phyloP scores from a whole-genome alignment of 805 yeast genomes.

The Saccharomycopsis microspora region DNA sequence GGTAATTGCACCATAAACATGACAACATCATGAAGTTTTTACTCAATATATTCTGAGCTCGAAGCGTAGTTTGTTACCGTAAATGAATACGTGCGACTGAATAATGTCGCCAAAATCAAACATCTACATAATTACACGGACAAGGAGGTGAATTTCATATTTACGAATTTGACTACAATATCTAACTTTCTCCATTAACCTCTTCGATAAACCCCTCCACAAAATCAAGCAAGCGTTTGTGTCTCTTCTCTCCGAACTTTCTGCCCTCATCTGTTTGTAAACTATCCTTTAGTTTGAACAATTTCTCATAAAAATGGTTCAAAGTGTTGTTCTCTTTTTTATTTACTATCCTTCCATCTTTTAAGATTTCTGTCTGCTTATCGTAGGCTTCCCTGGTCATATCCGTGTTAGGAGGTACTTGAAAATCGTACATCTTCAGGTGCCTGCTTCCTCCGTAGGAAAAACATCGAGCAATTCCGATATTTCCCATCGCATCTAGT shows the following conservation, averaged over 20 bases:
- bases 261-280: constrained; percentile 20
- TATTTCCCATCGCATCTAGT: constrained; percentile 27
- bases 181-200: background rate
- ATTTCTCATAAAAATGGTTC: constrained; percentile 24
- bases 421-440: constrained; percentile 19
- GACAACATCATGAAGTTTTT: too few species aligned
- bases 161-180: too few species aligned
- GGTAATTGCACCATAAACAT: background rate
- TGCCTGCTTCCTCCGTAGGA: constrained; percentile 22
- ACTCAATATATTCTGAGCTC: too few species aligned
- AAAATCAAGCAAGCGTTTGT: constrained; percentile 18
- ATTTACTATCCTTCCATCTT: background rate
- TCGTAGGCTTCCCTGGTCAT: constrained; percentile 9
- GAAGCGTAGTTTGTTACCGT: too few species aligned
- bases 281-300: constrained; percentile 20
- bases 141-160: background rate
- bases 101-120: background rate
- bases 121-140: background rate
- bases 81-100: background rate
- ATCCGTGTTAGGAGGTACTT: constrained; percentile 2
- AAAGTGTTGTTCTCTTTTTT: constrained; percentile 17
- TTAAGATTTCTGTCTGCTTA: constrained; percentile 5
- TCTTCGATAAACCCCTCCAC: constrained; percentile 16
- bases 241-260: constrained; percentile 18
- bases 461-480: constrained; percentile 25